These are phyloP conservation scores for Claviceps citrina DNA, from an alignment of 2,329 filamentous ascomycete genomes.

Conservation along the genomic window DNA sequence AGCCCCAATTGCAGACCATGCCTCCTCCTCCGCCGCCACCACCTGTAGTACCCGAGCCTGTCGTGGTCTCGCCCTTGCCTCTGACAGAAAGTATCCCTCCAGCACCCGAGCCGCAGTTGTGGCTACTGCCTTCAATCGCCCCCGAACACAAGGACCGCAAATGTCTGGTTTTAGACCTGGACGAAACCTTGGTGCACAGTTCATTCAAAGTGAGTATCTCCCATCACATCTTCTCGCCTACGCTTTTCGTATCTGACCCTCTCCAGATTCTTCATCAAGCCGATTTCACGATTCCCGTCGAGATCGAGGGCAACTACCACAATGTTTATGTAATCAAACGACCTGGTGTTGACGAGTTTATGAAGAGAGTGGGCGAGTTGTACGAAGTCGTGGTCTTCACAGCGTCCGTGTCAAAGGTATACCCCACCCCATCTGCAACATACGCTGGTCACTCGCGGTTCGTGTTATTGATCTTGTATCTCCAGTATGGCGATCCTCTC, in stretches of 20 bases:
- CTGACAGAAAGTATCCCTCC: conserved; percentile 26
- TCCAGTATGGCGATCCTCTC: conserved; percentile 87
- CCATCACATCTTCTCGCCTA: not conserved
- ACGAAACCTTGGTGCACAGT: conserved; percentile 94
- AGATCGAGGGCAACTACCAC: conserved; percentile 97
- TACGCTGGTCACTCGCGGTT: conserved; percentile 6
- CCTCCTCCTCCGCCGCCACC: conserved; percentile 30
- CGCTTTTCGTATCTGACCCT: conserved; percentile 4
- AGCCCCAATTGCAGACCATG: conserved; percentile 17
- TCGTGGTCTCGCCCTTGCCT: conserved; percentile 25
- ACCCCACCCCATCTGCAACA: not conserved
- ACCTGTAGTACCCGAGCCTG: conserved; percentile 25
- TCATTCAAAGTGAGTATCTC: conserved; percentile 63
- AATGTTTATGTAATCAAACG: conserved; percentile 99
- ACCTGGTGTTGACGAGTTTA: conserved; percentile 95
- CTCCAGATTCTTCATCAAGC: conserved; percentile 84
- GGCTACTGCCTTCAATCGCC: conserved; percentile 66
- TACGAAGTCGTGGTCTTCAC: conserved; percentile 99
- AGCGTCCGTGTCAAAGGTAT: conserved; percentile 90
- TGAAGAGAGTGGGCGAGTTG: conserved; percentile 93
- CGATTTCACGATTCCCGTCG: conserved; percentile 96
- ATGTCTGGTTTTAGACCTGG: conserved; percentile 85
- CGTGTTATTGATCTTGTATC: conserved; percentile 6
- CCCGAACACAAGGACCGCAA: conserved; percentile 76
- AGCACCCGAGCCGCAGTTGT: conserved; percentile 36